A percentile compares a stretch with the other conserved stretches of the same genome.
Evolutionary conservation across 495 filamentous ascomycete genomes (phyloP).

Genomic region (Hyaloscypha hepaticicola): DNA sequence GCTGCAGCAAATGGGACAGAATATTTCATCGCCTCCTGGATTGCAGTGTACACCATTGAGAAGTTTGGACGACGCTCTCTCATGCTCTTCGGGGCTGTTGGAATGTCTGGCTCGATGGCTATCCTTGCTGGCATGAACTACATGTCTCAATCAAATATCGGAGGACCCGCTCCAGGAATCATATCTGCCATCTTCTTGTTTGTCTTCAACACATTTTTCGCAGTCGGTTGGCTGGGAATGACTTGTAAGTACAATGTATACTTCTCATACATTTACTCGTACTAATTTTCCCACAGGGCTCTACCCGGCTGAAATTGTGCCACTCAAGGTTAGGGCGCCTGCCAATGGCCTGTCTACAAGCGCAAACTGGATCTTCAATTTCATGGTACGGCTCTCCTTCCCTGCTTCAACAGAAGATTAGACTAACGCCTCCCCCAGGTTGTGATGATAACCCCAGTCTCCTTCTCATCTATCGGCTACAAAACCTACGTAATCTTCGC

Average conservation of each 20-base stretch:
- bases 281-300: slow-evolving; percentile 39
- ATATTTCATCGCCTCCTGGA: slow-evolving; percentile 72
- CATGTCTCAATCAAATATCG: slow-evolving; percentile 34
- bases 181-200: slow-evolving; percentile 61
- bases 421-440: slow-evolving; percentile 42
- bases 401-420: slow-evolving; percentile 43
- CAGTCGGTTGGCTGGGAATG: slow-evolving; percentile 76
- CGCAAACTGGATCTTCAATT: slow-evolving; percentile 61
- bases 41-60: slow-evolving; percentile 70
- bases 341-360: slow-evolving; percentile 68
- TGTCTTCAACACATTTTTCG: slow-evolving; percentile 76
- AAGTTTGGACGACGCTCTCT: slow-evolving; percentile 66
- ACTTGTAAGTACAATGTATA: slow-evolving; percentile 41
- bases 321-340: slow-evolving; percentile 68
- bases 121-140: slow-evolving; percentile 54
- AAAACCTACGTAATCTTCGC: slow-evolving; percentile 80
- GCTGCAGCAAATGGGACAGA: slow-evolving; percentile 71
- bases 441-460: slow-evolving; percentile 70
- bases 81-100: slow-evolving; percentile 70
- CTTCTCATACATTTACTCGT: background rate
- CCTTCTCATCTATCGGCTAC: slow-evolving; percentile 65
- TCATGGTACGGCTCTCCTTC: slow-evolving; percentile 33
- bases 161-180: slow-evolving; percentile 35
- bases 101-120: slow-evolving; percentile 67
- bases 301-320: slow-evolving; percentile 73